phyloP scores from a whole-genome alignment of 73 alveolate genomes.

The Urostyla sp. region DNA sequence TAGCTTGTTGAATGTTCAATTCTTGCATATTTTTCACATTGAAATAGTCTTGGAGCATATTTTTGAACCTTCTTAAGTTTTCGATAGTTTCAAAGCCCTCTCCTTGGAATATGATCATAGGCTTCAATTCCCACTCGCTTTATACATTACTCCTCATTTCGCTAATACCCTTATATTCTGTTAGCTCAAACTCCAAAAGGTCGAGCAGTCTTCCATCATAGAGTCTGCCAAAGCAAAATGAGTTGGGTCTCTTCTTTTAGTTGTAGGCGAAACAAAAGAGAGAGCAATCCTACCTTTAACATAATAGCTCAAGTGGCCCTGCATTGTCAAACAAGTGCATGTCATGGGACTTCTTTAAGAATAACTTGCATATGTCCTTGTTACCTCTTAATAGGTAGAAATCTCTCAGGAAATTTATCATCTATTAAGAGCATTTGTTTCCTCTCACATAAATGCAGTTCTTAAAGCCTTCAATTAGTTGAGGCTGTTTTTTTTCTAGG shows the following conservation, averaged over 20 bases:
- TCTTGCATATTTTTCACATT: conserved; percentile 37
- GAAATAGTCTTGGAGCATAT: conserved; percentile 23
- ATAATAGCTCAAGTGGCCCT: conserved; percentile 59
- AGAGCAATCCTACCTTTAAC: conserved; percentile 62
- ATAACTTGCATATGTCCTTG: conserved; percentile 27
- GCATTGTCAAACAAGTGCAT: conserved; percentile 72
- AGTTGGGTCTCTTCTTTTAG: conserved; percentile 84
- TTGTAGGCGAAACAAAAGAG: conserved; percentile 68
- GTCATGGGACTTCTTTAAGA: conserved; percentile 59
- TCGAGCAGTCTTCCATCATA: conserved; percentile 75
- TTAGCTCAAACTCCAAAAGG: conserved; percentile 78
- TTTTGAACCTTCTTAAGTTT: conserved; percentile 63
- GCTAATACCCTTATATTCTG: conserved; percentile 51
- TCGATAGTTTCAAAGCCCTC: conserved; percentile 78
- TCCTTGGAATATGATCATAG: conserved; percentile 82
- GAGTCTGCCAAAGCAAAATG: conserved; percentile 76
- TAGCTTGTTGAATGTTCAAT: conserved; percentile 66
- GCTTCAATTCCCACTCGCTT: conserved; percentile 67
- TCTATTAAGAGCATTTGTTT: conserved; percentile 56
- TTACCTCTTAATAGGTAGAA: conserved; percentile 61
- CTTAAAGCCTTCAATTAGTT: conserved; percentile 71
- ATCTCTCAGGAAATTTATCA: conserved; percentile 67
- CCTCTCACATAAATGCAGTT: conserved; percentile 76
- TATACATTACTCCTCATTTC: conserved; percentile 55
- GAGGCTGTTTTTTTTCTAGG: conserved; percentile 68